phyloP scores from a whole-genome alignment of 768 basidiomycete genomes.

The Leccinum imitatum region DNA sequence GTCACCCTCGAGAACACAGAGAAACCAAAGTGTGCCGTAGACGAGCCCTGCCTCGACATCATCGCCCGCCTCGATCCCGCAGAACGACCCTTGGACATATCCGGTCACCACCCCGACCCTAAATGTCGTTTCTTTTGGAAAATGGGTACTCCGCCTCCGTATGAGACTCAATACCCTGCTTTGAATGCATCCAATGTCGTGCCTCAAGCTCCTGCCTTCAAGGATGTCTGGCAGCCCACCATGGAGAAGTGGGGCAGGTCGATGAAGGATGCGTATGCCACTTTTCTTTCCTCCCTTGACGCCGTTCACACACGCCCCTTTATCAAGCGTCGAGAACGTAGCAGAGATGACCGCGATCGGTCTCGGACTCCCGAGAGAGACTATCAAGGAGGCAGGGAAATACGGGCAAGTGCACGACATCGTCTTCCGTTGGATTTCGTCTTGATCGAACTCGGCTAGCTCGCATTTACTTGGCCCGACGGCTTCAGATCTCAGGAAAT shows the following conservation, averaged over 20 bases:
- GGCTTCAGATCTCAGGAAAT: slow-evolving; percentile 84
- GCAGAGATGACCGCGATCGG: slow-evolving; percentile 88
- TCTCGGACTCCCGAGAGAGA: slow-evolving; percentile 66
- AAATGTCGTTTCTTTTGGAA: slow-evolving; percentile 95
- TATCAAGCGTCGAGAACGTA: slow-evolving; percentile 73
- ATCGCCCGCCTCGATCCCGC: slow-evolving; percentile 73
- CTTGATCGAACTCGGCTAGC: slow-evolving; percentile 33
- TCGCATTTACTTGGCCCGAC: slow-evolving; percentile 93
- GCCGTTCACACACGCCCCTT: slow-evolving; percentile 1
- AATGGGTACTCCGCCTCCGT: slow-evolving; percentile 74
- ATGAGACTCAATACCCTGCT: slow-evolving; percentile 72
- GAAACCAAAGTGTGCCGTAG: slow-evolving; percentile 81
- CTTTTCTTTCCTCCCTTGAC: slow-evolving; percentile 3
- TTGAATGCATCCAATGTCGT: slow-evolving; percentile 83
- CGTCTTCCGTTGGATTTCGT: neutral
- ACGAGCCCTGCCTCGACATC: slow-evolving; percentile 78
- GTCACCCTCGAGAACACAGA: slow-evolving; percentile 97
- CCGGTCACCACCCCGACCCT: slow-evolving; percentile 80
- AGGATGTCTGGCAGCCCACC: slow-evolving; percentile 60
- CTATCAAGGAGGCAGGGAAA: slow-evolving; percentile 75
- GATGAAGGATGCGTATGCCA: slow-evolving; percentile 83
- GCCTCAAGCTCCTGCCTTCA: slow-evolving; percentile 59
- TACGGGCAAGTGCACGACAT: slow-evolving; percentile 61
- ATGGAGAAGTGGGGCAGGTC: slow-evolving; percentile 87
- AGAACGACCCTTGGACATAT: slow-evolving; percentile 85